Conservation (phyloP, 495 filamentous ascomycete genomes). For the Aspergillus heteromorphus region DNA sequence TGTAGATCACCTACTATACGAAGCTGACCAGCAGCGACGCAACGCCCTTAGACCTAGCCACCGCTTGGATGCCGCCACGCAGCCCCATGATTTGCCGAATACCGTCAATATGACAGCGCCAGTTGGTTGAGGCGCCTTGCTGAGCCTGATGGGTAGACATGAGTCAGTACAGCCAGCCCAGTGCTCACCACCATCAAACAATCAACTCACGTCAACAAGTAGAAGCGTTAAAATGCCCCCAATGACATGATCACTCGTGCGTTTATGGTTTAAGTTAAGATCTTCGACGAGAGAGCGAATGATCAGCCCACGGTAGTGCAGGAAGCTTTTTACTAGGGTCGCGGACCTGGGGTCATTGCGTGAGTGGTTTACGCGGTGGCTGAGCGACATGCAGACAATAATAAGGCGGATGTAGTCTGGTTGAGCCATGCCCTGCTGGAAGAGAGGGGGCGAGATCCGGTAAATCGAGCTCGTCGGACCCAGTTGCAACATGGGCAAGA, state of each 20-base stretch:
- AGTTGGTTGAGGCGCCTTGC: slow-evolving; percentile 21
- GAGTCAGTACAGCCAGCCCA: background rate
- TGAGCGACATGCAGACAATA: slow-evolving; percentile 20
- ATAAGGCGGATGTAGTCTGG: background rate
- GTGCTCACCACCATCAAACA: slow-evolving; percentile 2
- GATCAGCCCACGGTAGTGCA: slow-evolving; percentile 24
- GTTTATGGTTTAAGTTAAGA: too few relatives aligned
- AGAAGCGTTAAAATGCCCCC: too few relatives aligned
- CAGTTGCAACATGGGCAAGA: background rate
- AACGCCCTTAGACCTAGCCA: slow-evolving; percentile 9
- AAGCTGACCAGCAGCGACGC: slow-evolving; percentile 18
- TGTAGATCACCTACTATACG: slow-evolving; percentile 16
- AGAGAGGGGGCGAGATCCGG: background rate
- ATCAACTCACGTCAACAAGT: too few relatives aligned
- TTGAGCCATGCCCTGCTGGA: background rate
- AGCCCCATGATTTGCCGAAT: slow-evolving; percentile 18
- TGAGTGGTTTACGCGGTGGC: slow-evolving; percentile 25
- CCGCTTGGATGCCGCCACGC: slow-evolving; percentile 21
- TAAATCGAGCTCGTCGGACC: background rate
- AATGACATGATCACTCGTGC: too few relatives aligned
- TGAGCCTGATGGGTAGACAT: slow-evolving; percentile 17
- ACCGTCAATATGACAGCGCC: slow-evolving; percentile 29
- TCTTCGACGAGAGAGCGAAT: slow-evolving; percentile 22
- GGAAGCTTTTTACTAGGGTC: slow-evolving; percentile 18
- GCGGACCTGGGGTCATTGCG: slow-evolving; percentile 8